Evolutionary conservation across 768 basidiomycete species (phyloP).

Genomic region (Butyriboletus loyo): DNA sequence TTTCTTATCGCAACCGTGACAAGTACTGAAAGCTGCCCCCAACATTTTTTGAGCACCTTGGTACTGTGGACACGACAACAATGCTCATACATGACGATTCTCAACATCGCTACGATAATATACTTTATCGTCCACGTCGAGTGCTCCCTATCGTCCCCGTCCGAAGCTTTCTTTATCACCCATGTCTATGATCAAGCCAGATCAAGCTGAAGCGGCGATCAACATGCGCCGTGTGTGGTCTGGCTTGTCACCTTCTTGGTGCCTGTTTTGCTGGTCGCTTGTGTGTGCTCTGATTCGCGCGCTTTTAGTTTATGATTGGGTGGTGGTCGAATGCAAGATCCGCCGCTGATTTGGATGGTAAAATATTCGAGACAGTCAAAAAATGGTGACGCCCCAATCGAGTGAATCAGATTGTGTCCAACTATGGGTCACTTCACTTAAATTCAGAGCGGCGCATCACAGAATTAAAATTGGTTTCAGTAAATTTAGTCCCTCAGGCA

Average conservation of each 20-base stretch:
- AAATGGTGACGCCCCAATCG: not conserved
- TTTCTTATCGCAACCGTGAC: no score
- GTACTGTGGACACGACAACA: no score
- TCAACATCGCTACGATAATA: no score
- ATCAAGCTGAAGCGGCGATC: not conserved
- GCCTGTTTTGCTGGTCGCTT: not conserved
- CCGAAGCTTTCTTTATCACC: not conserved
- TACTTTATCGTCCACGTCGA: not conserved
- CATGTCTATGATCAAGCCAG: not conserved
- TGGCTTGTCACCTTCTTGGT: not conserved
- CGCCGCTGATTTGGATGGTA: not conserved
- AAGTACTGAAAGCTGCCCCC: no score
- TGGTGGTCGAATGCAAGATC: not conserved
- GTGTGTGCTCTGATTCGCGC: not conserved
- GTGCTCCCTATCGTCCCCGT: not conserved
- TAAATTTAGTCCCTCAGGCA: no score
- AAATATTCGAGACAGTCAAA: not conserved
- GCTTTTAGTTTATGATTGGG: not conserved
- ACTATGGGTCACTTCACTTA: not conserved
- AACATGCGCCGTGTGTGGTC: not conserved
- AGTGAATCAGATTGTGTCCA: no score
- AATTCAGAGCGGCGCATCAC: no score
- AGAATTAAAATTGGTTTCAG: no score
- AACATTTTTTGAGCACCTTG: no score
- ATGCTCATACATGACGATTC: no score